Conservation (phyloP, 2,329 filamentous ascomycete species). For the Cercospora berteroae region DNA sequence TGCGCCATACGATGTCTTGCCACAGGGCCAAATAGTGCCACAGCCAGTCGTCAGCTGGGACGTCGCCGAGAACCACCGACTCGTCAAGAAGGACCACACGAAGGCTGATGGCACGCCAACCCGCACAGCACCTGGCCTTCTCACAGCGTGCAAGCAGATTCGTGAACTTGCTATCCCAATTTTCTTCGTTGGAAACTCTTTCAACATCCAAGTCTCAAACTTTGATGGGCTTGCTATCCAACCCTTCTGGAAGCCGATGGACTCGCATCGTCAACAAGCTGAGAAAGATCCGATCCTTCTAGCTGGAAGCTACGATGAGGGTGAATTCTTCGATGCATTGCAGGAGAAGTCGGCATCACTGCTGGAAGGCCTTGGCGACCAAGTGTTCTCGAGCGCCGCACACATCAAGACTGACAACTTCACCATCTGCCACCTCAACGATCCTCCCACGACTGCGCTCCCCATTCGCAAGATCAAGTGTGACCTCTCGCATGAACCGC, state of each 20-base stretch:
- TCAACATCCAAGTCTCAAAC: neutral
- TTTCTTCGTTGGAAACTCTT: constrained; percentile 11
- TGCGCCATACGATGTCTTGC: neutral
- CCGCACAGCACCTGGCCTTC: neutral
- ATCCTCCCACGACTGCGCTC: neutral
- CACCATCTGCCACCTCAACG: neutral
- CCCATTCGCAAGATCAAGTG: neutral
- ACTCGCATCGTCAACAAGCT: neutral
- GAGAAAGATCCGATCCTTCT: neutral
- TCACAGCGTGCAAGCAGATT: neutral
- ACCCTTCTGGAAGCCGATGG: neutral
- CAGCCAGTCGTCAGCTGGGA: neutral
- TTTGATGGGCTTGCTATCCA: constrained; percentile 4
- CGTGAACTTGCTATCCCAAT: constrained; percentile 2
- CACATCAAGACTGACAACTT: neutral
- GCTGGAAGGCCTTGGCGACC: neutral
- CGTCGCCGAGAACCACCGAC: neutral
- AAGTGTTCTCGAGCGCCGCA: neutral
- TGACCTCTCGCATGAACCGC: neutral
- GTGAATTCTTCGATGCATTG: neutral
- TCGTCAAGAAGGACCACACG: neutral
- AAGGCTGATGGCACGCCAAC: neutral
- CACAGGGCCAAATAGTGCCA: neutral
- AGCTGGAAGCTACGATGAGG: neutral
- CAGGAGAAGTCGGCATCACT: neutral